Evolutionary conservation across 331 rosid species (phyloP).

Genomic region (Telfairia occidentalis): DNA sequence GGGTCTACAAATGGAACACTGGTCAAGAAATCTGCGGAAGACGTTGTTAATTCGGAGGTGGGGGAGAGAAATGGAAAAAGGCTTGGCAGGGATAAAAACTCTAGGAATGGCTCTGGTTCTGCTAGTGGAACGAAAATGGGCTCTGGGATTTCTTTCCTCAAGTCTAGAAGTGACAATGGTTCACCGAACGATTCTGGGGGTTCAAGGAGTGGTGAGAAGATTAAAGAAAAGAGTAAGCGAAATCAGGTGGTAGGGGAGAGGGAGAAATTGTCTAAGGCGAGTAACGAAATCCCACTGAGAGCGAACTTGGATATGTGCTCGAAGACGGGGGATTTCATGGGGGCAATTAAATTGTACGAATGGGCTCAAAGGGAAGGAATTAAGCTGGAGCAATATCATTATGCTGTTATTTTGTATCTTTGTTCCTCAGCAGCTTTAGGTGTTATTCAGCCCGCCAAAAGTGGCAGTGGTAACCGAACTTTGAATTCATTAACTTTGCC

Average conservation of each 20-base stretch:
- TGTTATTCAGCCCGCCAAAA: slow-evolving; percentile 72
- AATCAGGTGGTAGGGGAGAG: slow-evolving; percentile 21
- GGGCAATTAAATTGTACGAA: slow-evolving; percentile 62
- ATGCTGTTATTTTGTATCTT: slow-evolving; percentile 63
- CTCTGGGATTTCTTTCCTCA: slow-evolving; percentile 18
- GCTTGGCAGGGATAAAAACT: slow-evolving; percentile 14
- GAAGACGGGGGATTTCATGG: slow-evolving; percentile 62
- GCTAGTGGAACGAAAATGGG: slow-evolving; percentile 24
- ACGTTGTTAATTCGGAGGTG: slow-evolving; percentile 24
- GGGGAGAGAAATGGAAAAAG: slow-evolving; percentile 19
- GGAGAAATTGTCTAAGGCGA: slow-evolving; percentile 26
- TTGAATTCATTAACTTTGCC: slow-evolving; percentile 25
- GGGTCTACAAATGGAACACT: slow-evolving; percentile 18
- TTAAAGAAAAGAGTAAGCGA: slow-evolving; percentile 15
- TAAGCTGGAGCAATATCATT: slow-evolving; percentile 56
- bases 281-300: slow-evolving; percentile 29
- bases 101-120: slow-evolving; percentile 20
- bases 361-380: slow-evolving; percentile 39
- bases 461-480: slow-evolving; percentile 52
- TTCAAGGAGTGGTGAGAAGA: slow-evolving; percentile 14
- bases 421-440: slow-evolving; percentile 91
- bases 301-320: slow-evolving; percentile 66
- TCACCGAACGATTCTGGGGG: slow-evolving; percentile 13
- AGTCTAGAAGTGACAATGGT: slow-evolving; percentile 9
- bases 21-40: slow-evolving; percentile 19